These are phyloP conservation scores for Saccharomycopsis guyanensis DNA, from an alignment of 805 yeast species.

Conservation along the genomic window DNA sequence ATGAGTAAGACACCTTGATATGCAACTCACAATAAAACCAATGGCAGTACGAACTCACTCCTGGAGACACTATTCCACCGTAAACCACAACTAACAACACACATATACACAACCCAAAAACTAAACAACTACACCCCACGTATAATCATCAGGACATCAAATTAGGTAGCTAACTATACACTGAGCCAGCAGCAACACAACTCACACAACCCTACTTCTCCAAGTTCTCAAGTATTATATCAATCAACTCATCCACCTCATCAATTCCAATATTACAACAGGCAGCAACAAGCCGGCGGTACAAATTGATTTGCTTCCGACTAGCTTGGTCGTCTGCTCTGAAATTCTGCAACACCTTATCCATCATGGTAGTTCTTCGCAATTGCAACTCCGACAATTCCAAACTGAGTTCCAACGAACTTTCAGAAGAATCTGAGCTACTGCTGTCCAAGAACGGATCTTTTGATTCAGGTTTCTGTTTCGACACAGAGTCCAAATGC, in stretches of 20 bases:
- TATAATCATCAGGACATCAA: too few relatives aligned
- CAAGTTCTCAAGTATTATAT: slow-evolving; percentile 9
- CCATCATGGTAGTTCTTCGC: slow-evolving; percentile 29
- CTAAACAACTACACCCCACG: too few relatives aligned
- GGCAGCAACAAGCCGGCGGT: slow-evolving; percentile 57
- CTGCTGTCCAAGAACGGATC: slow-evolving; percentile 19
- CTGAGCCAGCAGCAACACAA: too few relatives aligned
- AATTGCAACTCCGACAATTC: slow-evolving; percentile 37
- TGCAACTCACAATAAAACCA: too few relatives aligned
- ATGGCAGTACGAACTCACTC: too few relatives aligned
- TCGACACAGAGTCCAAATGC: slow-evolving; percentile 11
- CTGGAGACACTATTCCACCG: too few relatives aligned
- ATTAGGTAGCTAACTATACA: too few relatives aligned
- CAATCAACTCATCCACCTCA: slow-evolving; percentile 52
- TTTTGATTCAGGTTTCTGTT: slow-evolving; percentile 19
- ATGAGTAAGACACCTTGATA: too few relatives aligned
- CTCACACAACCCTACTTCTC: background rate
- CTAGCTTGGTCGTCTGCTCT: slow-evolving; percentile 24
- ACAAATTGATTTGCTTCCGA: slow-evolving; percentile 48
- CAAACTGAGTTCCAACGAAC: slow-evolving; percentile 23
- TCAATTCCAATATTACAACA: slow-evolving; percentile 61
- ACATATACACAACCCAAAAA: too few relatives aligned
- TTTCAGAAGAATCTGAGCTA: slow-evolving; percentile 22
- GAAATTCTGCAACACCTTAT: slow-evolving; percentile 16
- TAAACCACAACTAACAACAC: too few relatives aligned